Conservation (phyloP, 2,329 filamentous ascomycete genomes). For the Aureobasidium subglaciale region DNA sequence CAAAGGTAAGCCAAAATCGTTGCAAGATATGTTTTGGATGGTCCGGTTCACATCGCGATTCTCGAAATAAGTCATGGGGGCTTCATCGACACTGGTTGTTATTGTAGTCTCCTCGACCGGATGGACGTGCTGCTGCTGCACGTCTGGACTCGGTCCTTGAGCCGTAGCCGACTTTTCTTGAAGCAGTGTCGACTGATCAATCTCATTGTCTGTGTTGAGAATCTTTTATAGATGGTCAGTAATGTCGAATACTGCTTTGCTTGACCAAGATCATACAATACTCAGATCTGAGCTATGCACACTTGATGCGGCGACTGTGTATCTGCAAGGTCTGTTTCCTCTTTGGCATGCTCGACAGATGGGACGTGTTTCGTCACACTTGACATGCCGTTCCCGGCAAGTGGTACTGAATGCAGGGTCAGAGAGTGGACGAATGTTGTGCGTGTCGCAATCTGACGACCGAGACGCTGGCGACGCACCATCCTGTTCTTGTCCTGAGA, state of each 20-base stretch:
- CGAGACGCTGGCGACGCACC: background rate
- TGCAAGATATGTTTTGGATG: background rate
- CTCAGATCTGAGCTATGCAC: background rate
- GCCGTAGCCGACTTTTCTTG: background rate
- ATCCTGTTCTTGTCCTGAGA: background rate
- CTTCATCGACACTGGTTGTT: background rate
- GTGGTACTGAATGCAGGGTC: constrained; percentile 18
- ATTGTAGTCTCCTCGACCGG: too few relatives aligned
- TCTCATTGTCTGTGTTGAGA: background rate
- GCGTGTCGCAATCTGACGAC: background rate
- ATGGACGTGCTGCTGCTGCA: background rate
- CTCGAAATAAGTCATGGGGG: background rate
- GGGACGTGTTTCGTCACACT: constrained; percentile 44
- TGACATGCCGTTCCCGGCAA: constrained; percentile 38
- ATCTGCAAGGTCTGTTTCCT: constrained; percentile 35
- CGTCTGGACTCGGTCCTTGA: background rate
- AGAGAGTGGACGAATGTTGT: background rate
- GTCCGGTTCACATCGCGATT: background rate
- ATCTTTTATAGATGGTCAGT: too few relatives aligned
- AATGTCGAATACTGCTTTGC: too few relatives aligned
- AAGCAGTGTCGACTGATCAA: background rate
- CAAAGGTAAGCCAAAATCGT: background rate
- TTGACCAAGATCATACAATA: constrained; percentile 16
- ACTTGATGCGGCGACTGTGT: background rate
- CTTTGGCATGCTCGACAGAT: constrained; percentile 40